Evolutionary conservation across 2,329 filamentous ascomycete genomes (phyloP).

Genomic region (Magnaporthales sp.): DNA sequence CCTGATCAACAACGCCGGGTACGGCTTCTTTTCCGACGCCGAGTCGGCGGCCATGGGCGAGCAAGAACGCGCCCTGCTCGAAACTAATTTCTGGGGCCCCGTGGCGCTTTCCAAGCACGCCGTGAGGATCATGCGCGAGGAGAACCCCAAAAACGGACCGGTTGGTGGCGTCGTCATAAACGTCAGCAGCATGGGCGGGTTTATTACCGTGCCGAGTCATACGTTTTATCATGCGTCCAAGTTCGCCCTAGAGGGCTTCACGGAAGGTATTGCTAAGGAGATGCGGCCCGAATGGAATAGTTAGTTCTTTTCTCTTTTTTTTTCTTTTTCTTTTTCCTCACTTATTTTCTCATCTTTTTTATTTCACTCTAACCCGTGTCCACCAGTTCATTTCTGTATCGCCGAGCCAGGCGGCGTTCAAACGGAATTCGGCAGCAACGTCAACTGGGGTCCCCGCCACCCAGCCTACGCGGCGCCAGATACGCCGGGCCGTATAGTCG

Average conservation of each 20-base stretch:
- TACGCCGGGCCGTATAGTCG: constrained; percentile 22
- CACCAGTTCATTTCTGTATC: constrained; percentile 27
- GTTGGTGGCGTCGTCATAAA: constrained; percentile 45
- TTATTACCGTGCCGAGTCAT: constrained; percentile 22
- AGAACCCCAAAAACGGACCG: constrained; percentile 12
- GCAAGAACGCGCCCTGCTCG: constrained; percentile 16
- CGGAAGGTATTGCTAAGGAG: constrained; percentile 34
- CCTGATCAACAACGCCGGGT: constrained; percentile 21
- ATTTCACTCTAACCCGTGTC: not conserved
- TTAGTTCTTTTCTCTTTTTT: constrained; percentile 11
- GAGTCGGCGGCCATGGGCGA: constrained; percentile 11
- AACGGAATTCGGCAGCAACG: constrained; percentile 24
- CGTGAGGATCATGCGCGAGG: constrained; percentile 19
- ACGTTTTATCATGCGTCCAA: constrained; percentile 32
- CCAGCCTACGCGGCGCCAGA: constrained; percentile 26
- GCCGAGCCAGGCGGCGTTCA: constrained; percentile 32
- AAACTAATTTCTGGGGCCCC: constrained; percentile 22
- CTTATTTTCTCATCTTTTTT: not conserved
- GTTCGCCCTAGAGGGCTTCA: constrained; percentile 37
- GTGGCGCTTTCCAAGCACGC: constrained; percentile 16
- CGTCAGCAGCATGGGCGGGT: constrained; percentile 43
- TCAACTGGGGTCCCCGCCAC: constrained; percentile 24
- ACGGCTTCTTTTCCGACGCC: constrained; percentile 28
- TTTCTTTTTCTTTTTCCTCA: not conserved
- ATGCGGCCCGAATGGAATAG: constrained; percentile 32